These are phyloP conservation scores for Anthracocystis panici-leucophaei DNA, from an alignment of 1,284 basidiomycete species.

Conservation along the genomic window DNA sequence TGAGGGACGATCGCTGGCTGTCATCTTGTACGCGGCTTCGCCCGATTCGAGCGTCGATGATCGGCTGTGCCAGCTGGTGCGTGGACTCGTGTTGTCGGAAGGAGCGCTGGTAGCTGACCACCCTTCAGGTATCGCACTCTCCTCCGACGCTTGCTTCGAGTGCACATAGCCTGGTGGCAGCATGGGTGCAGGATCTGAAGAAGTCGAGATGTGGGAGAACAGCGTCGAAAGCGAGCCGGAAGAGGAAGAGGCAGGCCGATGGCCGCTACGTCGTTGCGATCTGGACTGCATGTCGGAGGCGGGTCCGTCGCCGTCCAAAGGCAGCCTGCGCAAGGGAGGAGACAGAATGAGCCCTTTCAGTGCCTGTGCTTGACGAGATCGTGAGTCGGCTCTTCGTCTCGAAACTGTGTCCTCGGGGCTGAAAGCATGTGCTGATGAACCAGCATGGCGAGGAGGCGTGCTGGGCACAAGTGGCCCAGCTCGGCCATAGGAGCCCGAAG, in stretches of 20 bases:
- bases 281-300: conserved; percentile 27
- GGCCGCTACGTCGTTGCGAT: conserved; percentile 31
- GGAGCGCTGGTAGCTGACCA: conserved; percentile 44
- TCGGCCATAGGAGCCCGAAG: conserved; percentile 38
- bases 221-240: conserved; percentile 48
- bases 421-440: conserved; percentile 33
- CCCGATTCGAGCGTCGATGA: conserved; percentile 56
- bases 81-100: conserved; percentile 43
- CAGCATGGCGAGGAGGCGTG: conserved; percentile 42
- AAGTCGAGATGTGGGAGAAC: conserved; percentile 50
- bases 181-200: conserved; percentile 48
- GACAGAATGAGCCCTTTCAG: conserved; percentile 50
- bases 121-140: conserved; percentile 35
- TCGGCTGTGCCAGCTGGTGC: conserved; percentile 58
- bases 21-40: conserved; percentile 51
- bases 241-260: conserved; percentile 45
- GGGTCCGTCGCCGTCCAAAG: conserved; percentile 40
- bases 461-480: conserved; percentile 29
- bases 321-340: conserved; percentile 39
- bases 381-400: conserved; percentile 44
- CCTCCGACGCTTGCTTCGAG: conserved; percentile 39
- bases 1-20: conserved; percentile 20
- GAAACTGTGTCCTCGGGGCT: conserved; percentile 35
- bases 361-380: conserved; percentile 47
- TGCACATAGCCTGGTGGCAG: conserved; percentile 37